Evolutionary conservation across 2,329 filamentous ascomycete species (phyloP).

Genomic region (Penicillium brasilianum): DNA sequence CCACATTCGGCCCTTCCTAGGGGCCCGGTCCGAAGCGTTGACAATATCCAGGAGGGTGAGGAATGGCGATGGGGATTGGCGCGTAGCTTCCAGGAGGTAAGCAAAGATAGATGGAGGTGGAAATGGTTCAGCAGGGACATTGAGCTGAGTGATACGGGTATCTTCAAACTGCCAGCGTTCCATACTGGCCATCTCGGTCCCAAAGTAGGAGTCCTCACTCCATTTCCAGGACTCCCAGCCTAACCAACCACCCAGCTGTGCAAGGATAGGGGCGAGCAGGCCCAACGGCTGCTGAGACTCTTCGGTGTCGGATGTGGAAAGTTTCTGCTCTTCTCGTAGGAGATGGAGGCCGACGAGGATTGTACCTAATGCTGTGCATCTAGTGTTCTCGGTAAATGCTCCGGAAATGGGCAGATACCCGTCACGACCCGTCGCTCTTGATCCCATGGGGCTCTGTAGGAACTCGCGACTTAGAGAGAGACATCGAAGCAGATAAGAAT

Average conservation of each 20-base stretch:
- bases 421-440: constrained; percentile 57
- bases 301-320: constrained; percentile 66
- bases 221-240: constrained; percentile 70
- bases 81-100: constrained; percentile 55
- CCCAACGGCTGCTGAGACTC: constrained; percentile 51
- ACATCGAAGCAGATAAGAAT: constrained; percentile 52
- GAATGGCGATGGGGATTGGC: constrained; percentile 47
- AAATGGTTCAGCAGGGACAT: constrained; percentile 57
- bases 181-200: constrained; percentile 63
- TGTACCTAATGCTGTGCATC: constrained; percentile 68
- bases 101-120: constrained; percentile 64
- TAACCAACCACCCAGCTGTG: constrained; percentile 82
- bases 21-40: constrained; percentile 37
- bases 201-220: constrained; percentile 59
- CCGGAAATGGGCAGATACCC: constrained; percentile 70
- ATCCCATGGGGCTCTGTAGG: constrained; percentile 63
- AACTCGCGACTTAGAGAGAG: constrained; percentile 69
- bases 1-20: constrained; percentile 40
- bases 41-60: constrained; percentile 58
- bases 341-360: constrained; percentile 79
- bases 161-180: constrained; percentile 63
- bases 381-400: constrained; percentile 59
- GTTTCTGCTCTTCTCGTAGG: constrained; percentile 85
- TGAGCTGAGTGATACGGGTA: constrained; percentile 49
- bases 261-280: constrained; percentile 72